Base-by-base conservation (phyloP, 192 early-diverging fungal species). In the Backusella circina region DNA sequence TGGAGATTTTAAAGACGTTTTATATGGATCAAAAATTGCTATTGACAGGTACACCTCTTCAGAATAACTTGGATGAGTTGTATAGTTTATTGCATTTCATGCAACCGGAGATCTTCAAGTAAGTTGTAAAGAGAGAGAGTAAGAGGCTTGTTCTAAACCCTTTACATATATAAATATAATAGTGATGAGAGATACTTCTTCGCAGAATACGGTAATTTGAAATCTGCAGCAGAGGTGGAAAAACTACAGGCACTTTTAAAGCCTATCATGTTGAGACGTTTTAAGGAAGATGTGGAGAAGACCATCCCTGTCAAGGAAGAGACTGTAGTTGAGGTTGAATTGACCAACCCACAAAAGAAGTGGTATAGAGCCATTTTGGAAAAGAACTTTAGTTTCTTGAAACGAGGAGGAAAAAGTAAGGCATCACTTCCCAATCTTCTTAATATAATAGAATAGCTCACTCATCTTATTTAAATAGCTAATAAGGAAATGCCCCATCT, bases 241-340 rank as follows among this genome's bases (percentile, higher is more conserved):
- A 86, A 88, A 57, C 78, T 95, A 0, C 94, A 95, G 51, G 81
- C 77, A 9, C 78, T 95, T 33, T 71, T 95, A 31, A 95, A 95
- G 65, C 94, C 94, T 8, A 84, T 95, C 32, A 94, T 95, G 93
- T 80, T 95, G 47, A 85, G 94, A 35, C 88, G 94, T 13, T 87
- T 95, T 80, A 95, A 95, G 77, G 93, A 95, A 81, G 93, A 95
- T 81, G 94, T 95, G 7, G 94, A 95, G 77, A 93, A 91, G 67
- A 88, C 88, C 4, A 94, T 95, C 75, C 94, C 94, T 5, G 88
- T 94, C 69, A 95, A 95, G 75, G 94, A 95, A 79, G 94, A 95
- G 75, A 95, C 93, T 33, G 89, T 95, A 21, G 88, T 95, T 33
- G 93, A 95, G 80, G 93, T 95, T 28, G 92, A 94, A 75, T 76